Evolutionary conservation across 2,329 filamentous ascomycete genomes (phyloP), one percentile per base, ranked within the genome.

Genomic region (Blastomyces silverae): DNA sequence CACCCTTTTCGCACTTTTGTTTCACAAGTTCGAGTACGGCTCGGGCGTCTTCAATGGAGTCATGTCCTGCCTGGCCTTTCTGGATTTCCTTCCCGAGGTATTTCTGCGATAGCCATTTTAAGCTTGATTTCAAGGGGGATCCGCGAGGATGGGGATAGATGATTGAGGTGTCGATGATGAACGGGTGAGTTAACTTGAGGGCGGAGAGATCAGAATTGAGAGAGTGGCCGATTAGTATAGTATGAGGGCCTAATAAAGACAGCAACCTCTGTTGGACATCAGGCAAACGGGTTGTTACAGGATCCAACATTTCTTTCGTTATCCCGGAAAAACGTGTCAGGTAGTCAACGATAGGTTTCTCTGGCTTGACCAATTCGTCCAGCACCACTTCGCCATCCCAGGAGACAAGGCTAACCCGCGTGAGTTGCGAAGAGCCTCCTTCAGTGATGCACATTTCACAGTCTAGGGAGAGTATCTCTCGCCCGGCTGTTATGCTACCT

Each of bases 391-490:
- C 85, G 60, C 92, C 92, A 70, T 92, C 86, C 93, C 94, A 99
- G 66, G 87, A 81, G 8, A 99, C 81, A 50, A 97, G 77, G 74
- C 92, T 97, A 74, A 97, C 89, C 64, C 94, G 87, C 1, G 94
- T 95, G 55, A 99, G 85, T 46, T 92, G 91, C 68, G 89, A 91
- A 69, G 90, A 85, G 59, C 87, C 87, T 66, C 89, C 86, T 66
- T 88, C 89, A 2, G 92, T 95, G 78, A 91, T 87, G 75, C 92
- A 96, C 94, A 99, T 99, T 77, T 99, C 94, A 77, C 94, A 99
- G 75, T 99, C 94, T 64, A 99, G 81, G 1, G 91, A 89, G 60
- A 95, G 80, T 13, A 97, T 80, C 48, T 88, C 84, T 67, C 91
- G 86, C 46, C 92, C 94, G 39, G 86, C 90, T 0, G 91, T 95